These are phyloP conservation scores for Gentiana macrophylla DNA, from an alignment of 257 asterid genomes.

Conservation along the genomic window DNA sequence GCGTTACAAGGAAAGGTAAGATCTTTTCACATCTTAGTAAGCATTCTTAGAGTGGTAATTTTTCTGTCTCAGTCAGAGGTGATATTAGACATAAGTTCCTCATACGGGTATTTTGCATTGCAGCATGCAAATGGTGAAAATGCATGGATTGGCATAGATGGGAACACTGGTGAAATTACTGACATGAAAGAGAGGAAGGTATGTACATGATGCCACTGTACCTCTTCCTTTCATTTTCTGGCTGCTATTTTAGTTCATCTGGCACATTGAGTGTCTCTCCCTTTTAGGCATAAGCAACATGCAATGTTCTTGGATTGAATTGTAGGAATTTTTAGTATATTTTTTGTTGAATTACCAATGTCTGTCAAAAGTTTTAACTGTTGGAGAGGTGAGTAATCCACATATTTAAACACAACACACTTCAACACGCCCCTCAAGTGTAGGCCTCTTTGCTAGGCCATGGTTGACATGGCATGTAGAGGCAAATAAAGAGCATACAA, in stretches of 20 bases:
- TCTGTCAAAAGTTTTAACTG: too few species aligned
- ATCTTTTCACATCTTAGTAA: background rate
- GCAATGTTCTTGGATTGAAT: too few species aligned
- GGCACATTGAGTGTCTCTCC: background rate
- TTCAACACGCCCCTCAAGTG: too few species aligned
- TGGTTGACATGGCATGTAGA: too few species aligned
- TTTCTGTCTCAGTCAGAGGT: background rate
- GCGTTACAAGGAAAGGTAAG: conserved; percentile 88
- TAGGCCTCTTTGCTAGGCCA: too few species aligned
- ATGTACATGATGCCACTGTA: background rate
- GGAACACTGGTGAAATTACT: conserved; percentile 81
- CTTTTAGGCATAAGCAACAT: too few species aligned
- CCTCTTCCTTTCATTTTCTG: background rate
- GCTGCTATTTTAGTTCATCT: background rate
- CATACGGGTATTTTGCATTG: background rate
- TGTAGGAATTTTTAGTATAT: too few species aligned
- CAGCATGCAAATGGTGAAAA: conserved; percentile 97
- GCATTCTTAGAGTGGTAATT: background rate
- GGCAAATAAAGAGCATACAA: too few species aligned
- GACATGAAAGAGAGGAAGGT: conserved; percentile 97
- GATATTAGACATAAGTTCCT: too few species aligned
- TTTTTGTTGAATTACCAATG: too few species aligned
- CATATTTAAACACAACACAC: too few species aligned
- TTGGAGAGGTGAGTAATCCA: too few species aligned
- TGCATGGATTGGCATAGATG: conserved; percentile 94